These are phyloP conservation scores for Anastatica hierochuntica DNA, from an alignment of 345 rosid genomes.

Conservation along the genomic window DNA sequence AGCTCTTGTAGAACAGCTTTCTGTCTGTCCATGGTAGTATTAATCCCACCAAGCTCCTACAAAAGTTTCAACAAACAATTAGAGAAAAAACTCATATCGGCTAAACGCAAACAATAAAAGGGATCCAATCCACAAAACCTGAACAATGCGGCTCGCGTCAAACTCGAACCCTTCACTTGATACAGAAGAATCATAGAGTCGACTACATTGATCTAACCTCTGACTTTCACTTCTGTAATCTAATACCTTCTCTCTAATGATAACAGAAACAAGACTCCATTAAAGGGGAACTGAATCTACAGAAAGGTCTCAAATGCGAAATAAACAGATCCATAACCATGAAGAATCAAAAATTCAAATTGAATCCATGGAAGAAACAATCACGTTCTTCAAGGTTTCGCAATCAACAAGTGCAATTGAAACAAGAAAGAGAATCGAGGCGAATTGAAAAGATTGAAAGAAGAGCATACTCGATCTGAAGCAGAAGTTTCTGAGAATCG, in stretches of 20 bases:
- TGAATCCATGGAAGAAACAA: too few species aligned
- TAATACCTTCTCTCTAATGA: constrained; percentile 61
- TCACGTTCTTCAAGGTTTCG: too few species aligned
- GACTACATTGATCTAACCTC: constrained; percentile 82
- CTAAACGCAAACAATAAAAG: neutral
- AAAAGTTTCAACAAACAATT: neutral
- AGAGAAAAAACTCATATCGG: too few species aligned
- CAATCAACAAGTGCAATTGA: too few species aligned
- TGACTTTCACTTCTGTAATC: constrained; percentile 86
- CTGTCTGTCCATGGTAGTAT: constrained; percentile 68
- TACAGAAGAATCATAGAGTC: constrained; percentile 90
- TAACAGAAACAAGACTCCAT: neutral
- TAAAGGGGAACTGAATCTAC: neutral
- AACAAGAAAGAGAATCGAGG: too few species aligned
- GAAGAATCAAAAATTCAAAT: too few species aligned
- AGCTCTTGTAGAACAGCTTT: constrained; percentile 67
- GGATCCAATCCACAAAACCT: constrained; percentile 34
- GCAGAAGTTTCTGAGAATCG: constrained; percentile 78
- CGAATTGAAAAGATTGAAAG: neutral
- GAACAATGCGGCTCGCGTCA: constrained; percentile 82
- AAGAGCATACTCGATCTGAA: constrained; percentile 63
- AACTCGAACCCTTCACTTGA: constrained; percentile 80
- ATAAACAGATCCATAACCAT: neutral
- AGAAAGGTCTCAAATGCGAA: neutral
- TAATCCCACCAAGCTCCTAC: constrained; percentile 94